A percentile compares a stretch with the other conserved stretches of the same genome.
Evolutionary conservation across 371 early-diverging fungal genomes (phyloP).

Genomic region (Circinella minor): DNA sequence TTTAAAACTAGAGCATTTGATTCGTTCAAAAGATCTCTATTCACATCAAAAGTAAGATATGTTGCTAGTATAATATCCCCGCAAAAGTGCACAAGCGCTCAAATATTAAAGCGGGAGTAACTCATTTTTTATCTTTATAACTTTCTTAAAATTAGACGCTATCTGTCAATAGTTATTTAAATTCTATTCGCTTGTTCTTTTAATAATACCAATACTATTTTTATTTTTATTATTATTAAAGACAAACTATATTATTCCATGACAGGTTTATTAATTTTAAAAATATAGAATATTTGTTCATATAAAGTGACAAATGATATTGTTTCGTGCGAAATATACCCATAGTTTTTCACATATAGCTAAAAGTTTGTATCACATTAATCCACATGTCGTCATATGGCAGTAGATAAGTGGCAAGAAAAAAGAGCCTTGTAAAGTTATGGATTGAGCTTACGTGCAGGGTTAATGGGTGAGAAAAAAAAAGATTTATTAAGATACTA

Average conservation of each 20-base stretch:
- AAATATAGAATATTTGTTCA: too few species aligned
- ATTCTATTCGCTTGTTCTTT: too few species aligned
- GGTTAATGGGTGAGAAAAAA: background rate
- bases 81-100: too few species aligned
- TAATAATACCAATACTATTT: too few species aligned
- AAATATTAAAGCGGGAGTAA: too few species aligned
- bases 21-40: background rate
- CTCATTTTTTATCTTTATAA: too few species aligned
- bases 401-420: background rate
- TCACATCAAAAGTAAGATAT: background rate
- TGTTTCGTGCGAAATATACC: constrained; percentile 5
- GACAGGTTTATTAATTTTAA: too few species aligned
- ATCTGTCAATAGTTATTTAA: too few species aligned
- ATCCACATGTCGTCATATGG: constrained; percentile 7
- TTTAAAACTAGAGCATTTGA: background rate
- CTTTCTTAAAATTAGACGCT: too few species aligned
- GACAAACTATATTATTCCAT: too few species aligned
- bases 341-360: background rate
- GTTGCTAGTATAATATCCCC: background rate
- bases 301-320: background rate
- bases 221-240: too few species aligned
- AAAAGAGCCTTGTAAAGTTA: background rate
- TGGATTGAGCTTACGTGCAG: background rate
- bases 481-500: too few species aligned
- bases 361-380: background rate